Conservation (phyloP, 441 rosid species). For the Gossypium aridum region DNA sequence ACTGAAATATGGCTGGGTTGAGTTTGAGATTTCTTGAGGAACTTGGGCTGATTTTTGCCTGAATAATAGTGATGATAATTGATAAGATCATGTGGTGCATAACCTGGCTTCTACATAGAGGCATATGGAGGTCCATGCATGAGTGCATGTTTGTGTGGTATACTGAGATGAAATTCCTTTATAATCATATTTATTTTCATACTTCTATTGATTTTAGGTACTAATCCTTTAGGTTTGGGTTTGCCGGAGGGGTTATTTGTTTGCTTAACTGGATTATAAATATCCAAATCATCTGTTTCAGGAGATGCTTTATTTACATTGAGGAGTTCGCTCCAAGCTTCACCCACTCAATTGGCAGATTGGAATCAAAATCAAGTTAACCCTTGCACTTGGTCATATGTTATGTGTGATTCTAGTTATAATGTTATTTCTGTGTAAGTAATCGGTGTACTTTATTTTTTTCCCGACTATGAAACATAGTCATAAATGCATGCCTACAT, state of each 20-base stretch:
- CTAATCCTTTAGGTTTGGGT: slow-evolving; percentile 8
- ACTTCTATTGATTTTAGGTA: background rate
- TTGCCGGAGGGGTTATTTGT: background rate
- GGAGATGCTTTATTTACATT: slow-evolving; percentile 76
- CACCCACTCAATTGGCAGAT: slow-evolving; percentile 46
- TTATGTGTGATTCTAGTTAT: slow-evolving; percentile 46
- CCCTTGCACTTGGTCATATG: slow-evolving; percentile 92
- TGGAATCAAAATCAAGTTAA: slow-evolving; percentile 85
- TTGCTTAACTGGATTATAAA: slow-evolving; percentile 18
- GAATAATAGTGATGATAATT: background rate
- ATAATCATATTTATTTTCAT: background rate
- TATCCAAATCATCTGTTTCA: slow-evolving; percentile 27
- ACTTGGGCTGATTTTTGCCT: background rate
- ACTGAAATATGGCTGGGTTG: background rate
- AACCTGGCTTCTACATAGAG: background rate
- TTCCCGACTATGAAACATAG: background rate
- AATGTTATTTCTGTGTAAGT: slow-evolving; percentile 77
- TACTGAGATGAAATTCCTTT: background rate
- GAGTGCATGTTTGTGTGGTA: background rate
- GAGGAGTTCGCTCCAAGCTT: slow-evolving; percentile 47
- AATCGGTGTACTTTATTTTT: slow-evolving; percentile 4
- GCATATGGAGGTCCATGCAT: background rate
- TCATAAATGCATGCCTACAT: background rate
- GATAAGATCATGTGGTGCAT: background rate
- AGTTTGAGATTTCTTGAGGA: background rate